Conservation (phyloP, 805 yeast genomes). For the Torulaspora franciscae region DNA sequence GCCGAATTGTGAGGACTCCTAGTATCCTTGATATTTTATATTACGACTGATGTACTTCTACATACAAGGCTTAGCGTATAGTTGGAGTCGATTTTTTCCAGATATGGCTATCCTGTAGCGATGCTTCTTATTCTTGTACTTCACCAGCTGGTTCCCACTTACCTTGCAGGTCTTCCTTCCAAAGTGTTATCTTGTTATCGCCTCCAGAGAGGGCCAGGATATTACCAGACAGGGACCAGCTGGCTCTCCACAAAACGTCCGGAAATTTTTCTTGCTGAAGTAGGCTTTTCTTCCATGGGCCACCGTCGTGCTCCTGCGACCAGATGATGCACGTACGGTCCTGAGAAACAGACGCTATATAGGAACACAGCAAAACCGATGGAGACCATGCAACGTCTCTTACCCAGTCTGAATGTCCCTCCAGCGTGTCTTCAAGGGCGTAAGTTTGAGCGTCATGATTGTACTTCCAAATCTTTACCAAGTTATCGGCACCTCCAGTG, state of each 20-base stretch:
- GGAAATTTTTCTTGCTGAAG: conserved; percentile 81
- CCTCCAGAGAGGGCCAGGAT: conserved; percentile 94
- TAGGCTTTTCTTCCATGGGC: conserved; percentile 75
- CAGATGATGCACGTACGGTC: conserved; percentile 92
- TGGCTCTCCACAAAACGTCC: conserved; percentile 96
- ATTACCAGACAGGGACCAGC: conserved; percentile 96
- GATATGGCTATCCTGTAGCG: background rate
- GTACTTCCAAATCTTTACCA: conserved; percentile 85
- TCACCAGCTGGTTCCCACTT: conserved; percentile 98
- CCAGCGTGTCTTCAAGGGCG: conserved; percentile 66
- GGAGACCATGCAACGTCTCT: conserved; percentile 99
- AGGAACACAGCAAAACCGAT: conserved; percentile 75
- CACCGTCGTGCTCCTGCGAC: conserved; percentile 70
- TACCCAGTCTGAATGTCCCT: conserved; percentile 97
- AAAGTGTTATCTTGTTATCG: conserved; percentile 89
- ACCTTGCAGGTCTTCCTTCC: conserved; percentile 93
- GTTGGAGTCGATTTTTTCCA: background rate
- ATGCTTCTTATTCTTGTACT: conserved; percentile 60
- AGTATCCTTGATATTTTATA: conserved; percentile 1
- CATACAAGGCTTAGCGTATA: conserved; percentile 6
- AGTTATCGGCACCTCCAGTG: conserved; percentile 92
- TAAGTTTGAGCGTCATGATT: conserved; percentile 54
- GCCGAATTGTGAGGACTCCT: conserved; percentile 33
- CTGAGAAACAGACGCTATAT: conserved; percentile 95
- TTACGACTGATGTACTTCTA: conserved; percentile 6